These are phyloP conservation scores for Phylloporus sp. DNA, from an alignment of 768 basidiomycete species.

Conservation along the genomic window DNA sequence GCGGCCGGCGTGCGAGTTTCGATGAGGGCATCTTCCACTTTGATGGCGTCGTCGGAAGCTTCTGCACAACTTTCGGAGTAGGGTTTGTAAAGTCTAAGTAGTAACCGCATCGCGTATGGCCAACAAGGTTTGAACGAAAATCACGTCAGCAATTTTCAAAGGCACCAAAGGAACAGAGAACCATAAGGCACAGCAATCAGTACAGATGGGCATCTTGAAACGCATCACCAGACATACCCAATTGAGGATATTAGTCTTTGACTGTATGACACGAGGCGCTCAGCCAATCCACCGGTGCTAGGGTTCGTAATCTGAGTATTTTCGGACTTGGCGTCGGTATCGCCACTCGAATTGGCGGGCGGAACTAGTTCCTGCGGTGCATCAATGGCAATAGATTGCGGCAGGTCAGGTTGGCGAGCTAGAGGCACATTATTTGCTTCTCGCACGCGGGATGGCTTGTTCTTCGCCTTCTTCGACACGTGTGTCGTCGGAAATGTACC, in stretches of 20 bases:
- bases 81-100: conserved; percentile 30
- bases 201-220: conserved; percentile 15
- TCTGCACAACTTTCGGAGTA: conserved; percentile 14
- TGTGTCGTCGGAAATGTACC: conserved; percentile 16
- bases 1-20: conserved; percentile 6
- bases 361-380: conserved; percentile 14
- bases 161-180: conserved; percentile 14
- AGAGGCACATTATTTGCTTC: conserved; percentile 9
- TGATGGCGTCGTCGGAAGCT: conserved; percentile 9
- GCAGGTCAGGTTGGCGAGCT: conserved; percentile 6
- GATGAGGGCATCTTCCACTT: conserved; percentile 1
- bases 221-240: conserved; percentile 38
- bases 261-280: conserved; percentile 47
- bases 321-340: conserved; percentile 27
- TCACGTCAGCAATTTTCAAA: conserved; percentile 25
- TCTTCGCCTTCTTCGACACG: conserved; percentile 18
- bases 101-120: conserved; percentile 3
- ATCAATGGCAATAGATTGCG: conserved; percentile 13
- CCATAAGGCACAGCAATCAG: conserved; percentile 28
- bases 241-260: conserved; percentile 43
- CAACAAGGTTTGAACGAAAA: conserved; percentile 21
- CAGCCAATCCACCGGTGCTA: conserved; percentile 38
- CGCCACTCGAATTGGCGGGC: conserved; percentile 23
- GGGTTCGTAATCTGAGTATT: conserved; percentile 8
- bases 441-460: conserved; percentile 9